Conservation (phyloP, 768 basidiomycete species). For the Paxillus ammoniavirescens region DNA sequence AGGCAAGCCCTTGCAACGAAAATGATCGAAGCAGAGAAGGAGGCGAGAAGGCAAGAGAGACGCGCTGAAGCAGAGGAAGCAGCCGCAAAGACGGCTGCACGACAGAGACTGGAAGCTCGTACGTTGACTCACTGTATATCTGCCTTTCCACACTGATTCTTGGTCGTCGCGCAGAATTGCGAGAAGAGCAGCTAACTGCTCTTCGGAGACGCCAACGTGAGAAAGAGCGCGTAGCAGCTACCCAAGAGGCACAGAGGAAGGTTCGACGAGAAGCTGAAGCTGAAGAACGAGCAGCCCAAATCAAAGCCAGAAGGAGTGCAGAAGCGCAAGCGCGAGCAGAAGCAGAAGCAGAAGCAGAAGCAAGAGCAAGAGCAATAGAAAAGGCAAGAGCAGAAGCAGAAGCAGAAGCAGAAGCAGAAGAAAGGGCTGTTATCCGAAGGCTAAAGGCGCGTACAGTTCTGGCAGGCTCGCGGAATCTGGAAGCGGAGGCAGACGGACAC, state of each 20-base stretch:
- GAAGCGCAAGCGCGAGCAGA: not conserved
- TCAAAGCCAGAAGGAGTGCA: slow-evolving; percentile 29
- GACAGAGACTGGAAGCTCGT: slow-evolving; percentile 50
- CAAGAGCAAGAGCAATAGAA: not conserved
- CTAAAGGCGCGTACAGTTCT: not conserved
- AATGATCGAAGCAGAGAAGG: slow-evolving; percentile 84
- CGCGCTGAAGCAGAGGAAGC: slow-evolving; percentile 20
- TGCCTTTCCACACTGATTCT: slow-evolving; percentile 2
- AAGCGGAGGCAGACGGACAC: slow-evolving; percentile 22
- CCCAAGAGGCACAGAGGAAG: slow-evolving; percentile 53
- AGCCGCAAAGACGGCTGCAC: slow-evolving; percentile 32
- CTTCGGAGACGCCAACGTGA: slow-evolving; percentile 50
- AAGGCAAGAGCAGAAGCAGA: too few relatives aligned
- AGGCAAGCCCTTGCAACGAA: slow-evolving; percentile 53
- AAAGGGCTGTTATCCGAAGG: not conserved
- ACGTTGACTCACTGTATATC: slow-evolving; percentile 16
- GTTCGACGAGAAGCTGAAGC: slow-evolving; percentile 69
- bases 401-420: not conserved
- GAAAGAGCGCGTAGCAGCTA: slow-evolving; percentile 45
- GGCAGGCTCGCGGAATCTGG: slow-evolving; percentile 27
- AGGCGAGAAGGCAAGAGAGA: slow-evolving; percentile 57
- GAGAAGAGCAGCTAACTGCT: slow-evolving; percentile 51
- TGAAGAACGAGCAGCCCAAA: slow-evolving; percentile 40
- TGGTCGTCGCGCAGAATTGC: slow-evolving; percentile 42
- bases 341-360: not conserved